Conservation (phyloP, 164 flowering plant species). For the Cinnamomum chago region DNA sequence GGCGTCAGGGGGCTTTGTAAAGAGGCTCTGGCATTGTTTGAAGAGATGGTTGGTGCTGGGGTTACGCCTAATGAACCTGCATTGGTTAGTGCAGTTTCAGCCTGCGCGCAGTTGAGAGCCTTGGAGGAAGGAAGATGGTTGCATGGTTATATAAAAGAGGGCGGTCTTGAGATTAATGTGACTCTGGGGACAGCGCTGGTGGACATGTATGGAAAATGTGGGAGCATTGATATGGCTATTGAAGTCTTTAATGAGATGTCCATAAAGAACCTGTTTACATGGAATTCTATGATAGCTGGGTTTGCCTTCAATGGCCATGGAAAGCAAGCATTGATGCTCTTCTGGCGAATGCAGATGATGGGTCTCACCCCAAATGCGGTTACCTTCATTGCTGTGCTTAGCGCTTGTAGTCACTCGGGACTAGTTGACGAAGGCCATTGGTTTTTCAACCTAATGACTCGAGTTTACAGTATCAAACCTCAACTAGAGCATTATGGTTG, state of each 20-base stretch:
- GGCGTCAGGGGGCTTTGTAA: slow-evolving; percentile 11
- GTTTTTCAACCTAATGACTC: slow-evolving; percentile 22
- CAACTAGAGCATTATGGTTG: slow-evolving; percentile 29
- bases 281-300: slow-evolving; percentile 31
- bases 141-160: slow-evolving; percentile 18
- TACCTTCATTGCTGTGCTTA: slow-evolving; percentile 27
- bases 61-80: slow-evolving; percentile 23
- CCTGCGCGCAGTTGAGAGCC: slow-evolving; percentile 29
- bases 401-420: slow-evolving; percentile 35
- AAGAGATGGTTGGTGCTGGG: slow-evolving; percentile 17
- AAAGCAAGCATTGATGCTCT: slow-evolving; percentile 22
- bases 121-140: slow-evolving; percentile 27
- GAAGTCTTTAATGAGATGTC: slow-evolving; percentile 24
- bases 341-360: slow-evolving; percentile 19
- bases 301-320: slow-evolving; percentile 31
- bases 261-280: slow-evolving; percentile 25
- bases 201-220: slow-evolving; percentile 36
- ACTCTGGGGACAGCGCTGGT: slow-evolving; percentile 23
- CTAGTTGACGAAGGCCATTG: slow-evolving; percentile 23
- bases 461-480: slow-evolving; percentile 22
- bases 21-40: slow-evolving; percentile 21
- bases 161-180: slow-evolving; percentile 15
- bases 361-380: slow-evolving; percentile 21
- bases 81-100: slow-evolving; percentile 25
- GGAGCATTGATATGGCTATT: slow-evolving; percentile 20